Base-by-base conservation (phyloP, 495 filamentous ascomycete species). In the Eremomyces bilateralis region DNA sequence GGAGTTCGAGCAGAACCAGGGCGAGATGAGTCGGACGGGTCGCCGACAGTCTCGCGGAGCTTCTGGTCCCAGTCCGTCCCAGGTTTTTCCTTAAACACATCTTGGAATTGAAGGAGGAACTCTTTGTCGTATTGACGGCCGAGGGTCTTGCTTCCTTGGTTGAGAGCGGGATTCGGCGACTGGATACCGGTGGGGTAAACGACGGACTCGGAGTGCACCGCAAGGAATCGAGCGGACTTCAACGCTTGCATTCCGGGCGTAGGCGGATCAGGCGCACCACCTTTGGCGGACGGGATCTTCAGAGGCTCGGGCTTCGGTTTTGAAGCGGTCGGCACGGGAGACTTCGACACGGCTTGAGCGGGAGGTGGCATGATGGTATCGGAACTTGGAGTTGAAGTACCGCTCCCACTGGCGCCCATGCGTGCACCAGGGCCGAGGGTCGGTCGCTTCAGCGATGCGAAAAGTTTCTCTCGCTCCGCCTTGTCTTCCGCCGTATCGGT, bases 61-160 rank as follows among this genome's bases (percentile, higher is more conserved):
- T 80, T 80, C 32, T 65, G 56, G 36, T 83, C 74, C 71, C 92
- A 97, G 44, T 94, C 83, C 11, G 80, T 42, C 1, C 81, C 84
- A 6, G 88, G 88, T 55, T 94, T 91, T 56, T 97, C 88, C 36
- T 75, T 88, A 58, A 92, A 99, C 1, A 82, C 79, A 34, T 61
- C 59, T 60, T 94, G 75, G 65, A 99, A 99, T 49, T 99, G 90
- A n/a, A 95, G 63, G 54, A 99, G 60, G 65, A 99, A 99, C 32
- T 80, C 71, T 38, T 78, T 77, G 52, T 94, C 80, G 57, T 99
- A 99, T 49, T 84, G 80, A 20, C 45, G 47, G 65, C 92, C 92
- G 48, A 78, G 83, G 44, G 74, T 71, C 42, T 76, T 67, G 13
- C 76, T 73, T 31, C 61, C 71, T 19, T 66, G 58, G 48, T 93